Evolutionary conservation across 169 alveolate species (phyloP).

Genomic region (Plasmodium chabaudi): DNA sequence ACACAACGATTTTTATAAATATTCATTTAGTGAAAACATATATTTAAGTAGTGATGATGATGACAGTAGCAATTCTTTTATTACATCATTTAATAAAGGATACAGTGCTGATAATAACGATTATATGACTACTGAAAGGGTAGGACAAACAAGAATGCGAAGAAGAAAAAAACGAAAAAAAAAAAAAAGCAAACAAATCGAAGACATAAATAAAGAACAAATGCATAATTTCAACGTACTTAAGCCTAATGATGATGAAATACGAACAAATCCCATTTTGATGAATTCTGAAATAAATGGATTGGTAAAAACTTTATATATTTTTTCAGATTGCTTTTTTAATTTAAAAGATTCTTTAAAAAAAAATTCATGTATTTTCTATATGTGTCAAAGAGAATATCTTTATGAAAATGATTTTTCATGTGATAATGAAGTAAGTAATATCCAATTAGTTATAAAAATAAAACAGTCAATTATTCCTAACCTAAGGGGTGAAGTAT

Average conservation of each 20-base stretch:
- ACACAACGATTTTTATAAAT: background rate
- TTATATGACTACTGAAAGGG: no score
- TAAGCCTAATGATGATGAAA: background rate
- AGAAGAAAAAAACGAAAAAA: slow-evolving; percentile 10
- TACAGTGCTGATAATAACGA: no score
- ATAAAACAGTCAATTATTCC: slow-evolving; percentile 33
- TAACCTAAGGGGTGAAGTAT: slow-evolving; percentile 3
- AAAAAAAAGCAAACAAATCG: background rate
- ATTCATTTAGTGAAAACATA: no score
- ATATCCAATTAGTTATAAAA: slow-evolving; percentile 26
- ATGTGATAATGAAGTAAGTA: background rate
- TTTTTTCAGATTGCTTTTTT: slow-evolving; percentile 16
- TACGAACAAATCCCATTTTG: background rate
- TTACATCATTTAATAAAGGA: no score
- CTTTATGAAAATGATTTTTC: background rate
- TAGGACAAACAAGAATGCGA: background rate
- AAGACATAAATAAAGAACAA: no score
- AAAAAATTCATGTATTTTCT: slow-evolving; percentile 20
- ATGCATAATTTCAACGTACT: no score
- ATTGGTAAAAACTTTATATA: slow-evolving; percentile 8
- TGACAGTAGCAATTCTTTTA: no score
- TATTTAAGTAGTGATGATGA: no score
- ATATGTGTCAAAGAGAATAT: slow-evolving; percentile 8
- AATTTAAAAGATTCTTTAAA: slow-evolving; percentile 20
- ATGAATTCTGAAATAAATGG: background rate